A percentile compares a stretch with the other conserved stretches of the same genome.
These are phyloP conservation scores for Boletus pseudo-olivaceus DNA, from an alignment of 768 basidiomycete genomes.

Conservation along the genomic window DNA sequence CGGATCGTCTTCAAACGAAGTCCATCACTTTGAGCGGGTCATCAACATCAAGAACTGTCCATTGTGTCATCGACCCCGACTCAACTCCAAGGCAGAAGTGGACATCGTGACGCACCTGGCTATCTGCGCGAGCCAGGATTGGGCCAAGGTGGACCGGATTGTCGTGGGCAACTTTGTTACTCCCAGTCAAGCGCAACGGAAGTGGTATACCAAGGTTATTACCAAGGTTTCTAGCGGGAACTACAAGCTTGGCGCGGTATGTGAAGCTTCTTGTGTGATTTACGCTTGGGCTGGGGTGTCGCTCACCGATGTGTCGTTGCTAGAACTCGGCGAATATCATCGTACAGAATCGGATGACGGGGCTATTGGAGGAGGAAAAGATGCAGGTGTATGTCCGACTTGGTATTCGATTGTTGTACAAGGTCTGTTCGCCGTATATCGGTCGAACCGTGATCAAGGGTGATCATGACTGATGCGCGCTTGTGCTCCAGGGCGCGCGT, in stretches of 20 bases:
- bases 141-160: constrained; percentile 84
- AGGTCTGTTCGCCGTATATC: constrained; percentile 38
- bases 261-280: constrained; percentile 18
- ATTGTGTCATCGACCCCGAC: constrained; percentile 82
- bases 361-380: constrained; percentile 95
- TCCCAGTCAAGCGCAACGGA: constrained; percentile 90
- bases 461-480: not conserved
- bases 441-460: not conserved
- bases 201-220: constrained; percentile 93
- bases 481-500: constrained; percentile 59
- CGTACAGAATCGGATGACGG: constrained; percentile 90
- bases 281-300: not conserved
- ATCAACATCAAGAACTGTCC: constrained; percentile 97
- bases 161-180: constrained; percentile 95
- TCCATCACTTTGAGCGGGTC: constrained; percentile 67
- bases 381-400: constrained; percentile 94
- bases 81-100: constrained; percentile 84
- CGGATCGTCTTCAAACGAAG: constrained; percentile 16
- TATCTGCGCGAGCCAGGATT: constrained; percentile 91
- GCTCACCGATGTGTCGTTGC: not conserved
- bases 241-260: constrained; percentile 85
- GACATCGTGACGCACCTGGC: constrained; percentile 98
- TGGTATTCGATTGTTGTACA: constrained; percentile 90
- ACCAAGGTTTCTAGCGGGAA: constrained; percentile 82
- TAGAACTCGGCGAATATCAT: constrained; percentile 98